Base-by-base conservation (phyloP, 345 rosid species). In the Lumnitzera littorea region DNA sequence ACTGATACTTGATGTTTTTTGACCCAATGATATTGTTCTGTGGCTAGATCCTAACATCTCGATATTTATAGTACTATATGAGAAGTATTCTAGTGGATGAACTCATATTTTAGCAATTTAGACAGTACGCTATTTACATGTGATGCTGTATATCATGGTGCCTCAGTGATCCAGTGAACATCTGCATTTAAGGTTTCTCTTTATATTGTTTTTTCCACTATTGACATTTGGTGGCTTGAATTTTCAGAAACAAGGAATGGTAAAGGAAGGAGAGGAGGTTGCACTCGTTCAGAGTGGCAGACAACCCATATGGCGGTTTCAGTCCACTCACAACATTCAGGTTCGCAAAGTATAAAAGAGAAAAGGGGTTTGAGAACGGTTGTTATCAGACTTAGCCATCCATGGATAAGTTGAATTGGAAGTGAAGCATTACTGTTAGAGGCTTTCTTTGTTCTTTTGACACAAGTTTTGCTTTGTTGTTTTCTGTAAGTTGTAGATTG, bases 291-390 rank as follows among this genome's bases (percentile, higher is more conserved):
- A 83, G 79, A 94, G 99, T 56, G 99, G 97, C 24, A 80, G 82
- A 60, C 86, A 86, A 62, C 97, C 97, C 60, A 94, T 91, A 68
- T 94, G 99, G 97, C 81, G 97, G 61, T 88, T 85, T 72, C 96
- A 86, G 52, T 88, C 99, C 43, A 91, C 97, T 3, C 99, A 94
- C 71, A 94, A 88, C 70, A 91, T 91, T 70, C 97, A 91, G 82
- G 96, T 94, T 63, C 91, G 96, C 48, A 82, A 79, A 79, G 97
- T 84, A 43, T 94, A 84, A 68, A 57, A 53, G 43, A n/a, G 46
- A 67, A 23, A 57, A 20, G 15, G 43, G 43, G 43, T 36, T 7
- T 36, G 43, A 36, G 43, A 27, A 27, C 31, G 31, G 31, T 27
- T 27, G 5, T 27, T 2, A 27, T 27, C 31, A 27, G 31, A 27